Conservation (phyloP, 2,329 filamentous ascomycete genomes). For the Diplodia intermedia region DNA sequence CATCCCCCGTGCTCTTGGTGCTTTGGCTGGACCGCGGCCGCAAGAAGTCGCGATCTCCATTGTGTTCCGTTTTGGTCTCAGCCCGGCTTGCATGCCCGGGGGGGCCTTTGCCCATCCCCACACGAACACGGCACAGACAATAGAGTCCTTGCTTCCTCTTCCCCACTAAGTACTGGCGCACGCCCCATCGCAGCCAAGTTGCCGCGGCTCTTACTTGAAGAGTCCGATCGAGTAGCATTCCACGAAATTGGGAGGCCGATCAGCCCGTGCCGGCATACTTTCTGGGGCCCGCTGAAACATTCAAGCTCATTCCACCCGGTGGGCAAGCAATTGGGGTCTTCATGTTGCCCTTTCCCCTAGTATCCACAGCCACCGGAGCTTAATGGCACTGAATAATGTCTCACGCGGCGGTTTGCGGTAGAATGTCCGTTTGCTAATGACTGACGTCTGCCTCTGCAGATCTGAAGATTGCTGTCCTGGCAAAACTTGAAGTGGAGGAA, state of each 20-base stretch:
- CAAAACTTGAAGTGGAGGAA: not conserved
- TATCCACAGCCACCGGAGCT: not conserved
- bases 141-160: not conserved
- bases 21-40: not conserved
- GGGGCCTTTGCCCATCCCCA: not conserved
- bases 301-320: not conserved
- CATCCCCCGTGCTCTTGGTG: not conserved
- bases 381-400: not conserved
- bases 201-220: slow-evolving; percentile 23
- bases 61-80: not conserved
- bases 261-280: not conserved
- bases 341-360: not conserved
- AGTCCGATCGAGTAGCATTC: slow-evolving; percentile 16
- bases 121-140: slow-evolving; percentile 7
- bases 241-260: slow-evolving; percentile 18
- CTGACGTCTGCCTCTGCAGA: no score
- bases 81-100: not conserved
- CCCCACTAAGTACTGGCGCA: not conserved
- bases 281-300: not conserved
- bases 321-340: not conserved
- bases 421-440: not conserved
- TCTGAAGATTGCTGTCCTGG: not conserved
- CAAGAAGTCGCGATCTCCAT: not conserved
- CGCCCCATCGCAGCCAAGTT: not conserved
- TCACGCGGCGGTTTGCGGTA: not conserved